phyloP scores from a whole-genome alignment of 2,329 filamentous ascomycete species.

The Penicillium sp. region DNA sequence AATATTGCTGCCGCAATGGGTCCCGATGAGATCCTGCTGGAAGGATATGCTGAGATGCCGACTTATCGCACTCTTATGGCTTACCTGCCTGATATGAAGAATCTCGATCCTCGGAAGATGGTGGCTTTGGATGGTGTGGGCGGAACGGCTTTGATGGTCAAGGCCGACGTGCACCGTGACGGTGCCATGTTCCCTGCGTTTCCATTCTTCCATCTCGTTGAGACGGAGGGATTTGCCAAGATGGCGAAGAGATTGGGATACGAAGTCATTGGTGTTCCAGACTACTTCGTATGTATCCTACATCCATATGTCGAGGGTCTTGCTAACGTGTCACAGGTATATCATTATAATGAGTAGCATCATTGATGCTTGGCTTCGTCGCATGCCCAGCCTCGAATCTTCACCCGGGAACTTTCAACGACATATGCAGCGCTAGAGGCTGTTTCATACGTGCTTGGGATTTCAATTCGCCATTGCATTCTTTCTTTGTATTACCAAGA shows the following conservation, averaged over 20 bases:
- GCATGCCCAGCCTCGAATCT: not conserved
- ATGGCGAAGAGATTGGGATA: constrained; percentile 91
- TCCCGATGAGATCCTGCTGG: constrained; percentile 86
- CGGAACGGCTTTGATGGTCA: constrained; percentile 88
- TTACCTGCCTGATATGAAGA: constrained; percentile 63
- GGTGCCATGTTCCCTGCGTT: constrained; percentile 99
- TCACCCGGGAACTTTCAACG: not conserved
- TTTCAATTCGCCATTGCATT: constrained; percentile 6
- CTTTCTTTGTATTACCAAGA: constrained; percentile 4
- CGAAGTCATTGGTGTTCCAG: constrained; percentile 83
- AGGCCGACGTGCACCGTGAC: constrained; percentile 94
- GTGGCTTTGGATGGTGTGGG: constrained; percentile 89
- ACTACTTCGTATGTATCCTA: constrained; percentile 74
- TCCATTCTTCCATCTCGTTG: constrained; percentile 92
- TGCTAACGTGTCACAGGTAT: constrained; percentile 60
- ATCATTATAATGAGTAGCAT: constrained; percentile 80
- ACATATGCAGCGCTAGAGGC: not conserved
- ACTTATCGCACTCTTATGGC: constrained; percentile 93
- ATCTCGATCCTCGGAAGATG: constrained; percentile 61
- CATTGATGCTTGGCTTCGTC: not conserved
- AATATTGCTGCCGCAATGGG: constrained; percentile 78
- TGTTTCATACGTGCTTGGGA: constrained; percentile 4
- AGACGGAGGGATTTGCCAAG: constrained; percentile 97
- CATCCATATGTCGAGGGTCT: not conserved
- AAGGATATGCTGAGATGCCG: constrained; percentile 90